phyloP scores from a whole-genome alignment of 73 alveolate genomes.

The Paramecium biaurelia region DNA sequence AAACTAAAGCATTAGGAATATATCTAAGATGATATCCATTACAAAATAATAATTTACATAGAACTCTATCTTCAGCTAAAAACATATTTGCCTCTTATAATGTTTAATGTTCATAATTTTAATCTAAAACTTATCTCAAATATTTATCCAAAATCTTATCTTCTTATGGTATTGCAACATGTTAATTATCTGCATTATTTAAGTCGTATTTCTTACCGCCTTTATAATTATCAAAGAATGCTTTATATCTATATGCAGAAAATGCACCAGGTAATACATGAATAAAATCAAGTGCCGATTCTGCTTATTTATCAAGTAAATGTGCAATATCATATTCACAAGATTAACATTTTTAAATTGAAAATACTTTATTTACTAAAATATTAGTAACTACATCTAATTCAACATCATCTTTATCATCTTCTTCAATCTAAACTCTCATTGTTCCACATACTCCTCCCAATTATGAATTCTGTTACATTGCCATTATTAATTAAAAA shows the following conservation, averaged over 20 bases:
- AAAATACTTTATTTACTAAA: not conserved
- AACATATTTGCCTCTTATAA: conserved; percentile 65
- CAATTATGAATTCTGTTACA: not conserved
- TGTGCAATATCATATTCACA: conserved; percentile 67
- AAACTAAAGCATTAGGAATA: conserved; percentile 65
- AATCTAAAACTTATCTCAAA: conserved; percentile 41
- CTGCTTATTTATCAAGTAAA: conserved; percentile 66
- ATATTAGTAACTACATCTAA: not conserved
- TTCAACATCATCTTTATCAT: not conserved
- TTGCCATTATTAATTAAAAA: conserved; percentile 14
- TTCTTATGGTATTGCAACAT: not conserved
- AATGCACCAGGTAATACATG: conserved; percentile 74
- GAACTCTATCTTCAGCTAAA: conserved; percentile 78
- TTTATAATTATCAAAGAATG: not conserved
- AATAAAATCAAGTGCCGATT: conserved; percentile 63
- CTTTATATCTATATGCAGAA: conserved; percentile 67
- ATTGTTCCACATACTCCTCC: conserved; percentile 65
- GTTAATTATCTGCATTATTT: not conserved
- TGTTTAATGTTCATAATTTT: conserved; percentile 19
- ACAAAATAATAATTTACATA: conserved; percentile 20
- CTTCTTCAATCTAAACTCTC: conserved; percentile 29
- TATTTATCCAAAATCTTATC: not conserved
- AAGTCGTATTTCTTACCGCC: not conserved
- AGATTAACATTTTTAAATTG: conserved; percentile 11
- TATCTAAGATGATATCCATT: conserved; percentile 53